Evolutionary conservation across 441 rosid genomes (phyloP).

Genomic region (Erysimum pusillum): DNA sequence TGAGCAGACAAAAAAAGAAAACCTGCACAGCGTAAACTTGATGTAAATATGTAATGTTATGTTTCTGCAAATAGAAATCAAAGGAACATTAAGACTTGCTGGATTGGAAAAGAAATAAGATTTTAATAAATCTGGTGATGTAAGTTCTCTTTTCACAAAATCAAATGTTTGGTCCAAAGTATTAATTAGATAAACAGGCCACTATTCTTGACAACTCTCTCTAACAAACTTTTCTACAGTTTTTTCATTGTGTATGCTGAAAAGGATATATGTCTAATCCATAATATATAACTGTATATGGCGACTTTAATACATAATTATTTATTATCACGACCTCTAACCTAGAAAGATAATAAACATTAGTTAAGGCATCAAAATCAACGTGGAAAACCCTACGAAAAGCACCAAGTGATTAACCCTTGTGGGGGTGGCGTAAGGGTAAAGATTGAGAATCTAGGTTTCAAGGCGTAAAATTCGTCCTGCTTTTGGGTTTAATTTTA

Average conservation of each 20-base stretch:
- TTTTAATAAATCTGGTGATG: constrained; percentile 12
- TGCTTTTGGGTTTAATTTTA: neutral
- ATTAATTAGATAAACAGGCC: constrained; percentile 19
- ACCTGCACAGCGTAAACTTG: no score
- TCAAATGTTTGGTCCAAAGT: constrained; percentile 39
- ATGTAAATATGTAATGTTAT: neutral
- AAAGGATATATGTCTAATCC: constrained; percentile 39
- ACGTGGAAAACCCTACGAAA: neutral
- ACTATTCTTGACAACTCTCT: constrained; percentile 44
- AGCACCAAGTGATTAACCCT: neutral
- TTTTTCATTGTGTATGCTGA: constrained; percentile 5
- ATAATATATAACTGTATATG: constrained; percentile 33
- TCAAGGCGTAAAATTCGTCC: neutral
- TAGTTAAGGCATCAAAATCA: constrained; percentile 35
- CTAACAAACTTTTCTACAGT: constrained; percentile 40
- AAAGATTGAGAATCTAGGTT: neutral
- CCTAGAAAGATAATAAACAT: constrained; percentile 15
- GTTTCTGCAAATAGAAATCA: neutral
- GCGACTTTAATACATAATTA: constrained; percentile 27
- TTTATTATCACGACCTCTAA: constrained; percentile 29
- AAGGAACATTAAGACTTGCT: constrained; percentile 5
- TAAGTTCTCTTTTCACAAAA: constrained; percentile 13
- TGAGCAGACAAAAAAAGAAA: no score
- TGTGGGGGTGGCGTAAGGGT: constrained; percentile 1
- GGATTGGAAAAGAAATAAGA: neutral